These are phyloP conservation scores for Plectosphaerella plurivora DNA, from an alignment of 2,329 filamentous ascomycete genomes.

Conservation along the genomic window DNA sequence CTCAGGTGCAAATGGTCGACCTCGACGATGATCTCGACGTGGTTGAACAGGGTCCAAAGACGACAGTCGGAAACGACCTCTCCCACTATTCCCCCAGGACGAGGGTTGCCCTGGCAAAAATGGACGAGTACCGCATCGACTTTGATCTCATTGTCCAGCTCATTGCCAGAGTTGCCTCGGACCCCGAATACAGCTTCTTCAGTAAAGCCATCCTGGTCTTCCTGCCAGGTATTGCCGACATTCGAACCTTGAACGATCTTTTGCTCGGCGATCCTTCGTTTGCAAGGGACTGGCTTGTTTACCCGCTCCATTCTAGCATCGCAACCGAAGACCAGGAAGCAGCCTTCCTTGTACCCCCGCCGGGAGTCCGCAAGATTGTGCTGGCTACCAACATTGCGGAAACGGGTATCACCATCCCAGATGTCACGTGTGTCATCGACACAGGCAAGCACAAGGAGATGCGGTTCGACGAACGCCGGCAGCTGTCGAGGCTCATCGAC, in stretches of 20 bases:
- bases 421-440: conserved; percentile 95
- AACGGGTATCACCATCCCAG: conserved; percentile 96
- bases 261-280: conserved; percentile 75
- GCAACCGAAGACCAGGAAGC: conserved; percentile 95
- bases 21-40: conserved; percentile 59
- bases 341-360: conserved; percentile 81
- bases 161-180: conserved; percentile 69
- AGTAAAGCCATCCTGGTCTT: conserved; percentile 95
- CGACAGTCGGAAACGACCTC: conserved; percentile 50
- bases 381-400: conserved; percentile 97
- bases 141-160: conserved; percentile 81
- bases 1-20: conserved; percentile 51
- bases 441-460: conserved; percentile 97
- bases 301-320: conserved; percentile 89
- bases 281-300: conserved; percentile 73
- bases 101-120: conserved; percentile 65
- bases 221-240: conserved; percentile 90
- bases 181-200: conserved; percentile 61
- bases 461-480: conserved; percentile 89
- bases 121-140: conserved; percentile 90
- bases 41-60: conserved; percentile 37
- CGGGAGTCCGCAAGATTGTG: conserved; percentile 84
- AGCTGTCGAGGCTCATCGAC: conserved; percentile 86
- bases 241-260: conserved; percentile 81
- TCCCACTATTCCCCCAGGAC: conserved; percentile 75